Evolutionary conservation across 306 rosid genomes (phyloP), one percentile per base, ranked within the genome.

Genomic region (Astragalus glycyphyllos): DNA sequence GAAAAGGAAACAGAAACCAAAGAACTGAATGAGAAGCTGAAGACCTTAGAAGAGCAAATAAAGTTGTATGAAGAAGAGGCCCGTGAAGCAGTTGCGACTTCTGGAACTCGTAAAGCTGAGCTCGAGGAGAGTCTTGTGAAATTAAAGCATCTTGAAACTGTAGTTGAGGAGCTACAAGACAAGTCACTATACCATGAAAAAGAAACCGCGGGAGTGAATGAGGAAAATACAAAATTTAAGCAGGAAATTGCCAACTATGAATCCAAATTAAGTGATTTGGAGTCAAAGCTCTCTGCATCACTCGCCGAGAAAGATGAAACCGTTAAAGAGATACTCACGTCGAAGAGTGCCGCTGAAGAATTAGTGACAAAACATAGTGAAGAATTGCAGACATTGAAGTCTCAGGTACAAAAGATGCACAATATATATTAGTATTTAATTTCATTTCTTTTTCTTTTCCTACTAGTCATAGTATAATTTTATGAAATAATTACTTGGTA

Each of bases 1-100:
- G 79, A 80, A 81, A 93, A 75, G 82, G 94, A 93, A 65, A 81
- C 78, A 42, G 98, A 94, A 88, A 88, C 92, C 75, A 83, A 79
- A 48, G 92, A 83, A 32, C 76, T 94, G 88, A 81, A 60, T 38
- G 89, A 82, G 88, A 89, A 86, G 76, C 83, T 94, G 66, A 70
- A 15, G 61, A 35, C 71, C 0, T 79, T 78, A 15, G 91, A 89
- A 64, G 72, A 72, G 75, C 88, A 90, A 65, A 53, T 90, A 66
- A 86, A 80, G 61, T 16, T 71, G 58, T 65, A 71, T 4, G 82
- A 93, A 76, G 83, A 81, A 45, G 84, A 84, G 77, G 83, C 76
- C 32, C 83, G 10, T 38, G 89, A 83, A 65, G 86, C 86, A 8
- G 86, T 74, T 59, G 64, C 81, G 4, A 49, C 71, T 60, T 77